phyloP scores from a whole-genome alignment of 2,329 filamentous ascomycete species.

The Sclerotinia trifoliorum region DNA sequence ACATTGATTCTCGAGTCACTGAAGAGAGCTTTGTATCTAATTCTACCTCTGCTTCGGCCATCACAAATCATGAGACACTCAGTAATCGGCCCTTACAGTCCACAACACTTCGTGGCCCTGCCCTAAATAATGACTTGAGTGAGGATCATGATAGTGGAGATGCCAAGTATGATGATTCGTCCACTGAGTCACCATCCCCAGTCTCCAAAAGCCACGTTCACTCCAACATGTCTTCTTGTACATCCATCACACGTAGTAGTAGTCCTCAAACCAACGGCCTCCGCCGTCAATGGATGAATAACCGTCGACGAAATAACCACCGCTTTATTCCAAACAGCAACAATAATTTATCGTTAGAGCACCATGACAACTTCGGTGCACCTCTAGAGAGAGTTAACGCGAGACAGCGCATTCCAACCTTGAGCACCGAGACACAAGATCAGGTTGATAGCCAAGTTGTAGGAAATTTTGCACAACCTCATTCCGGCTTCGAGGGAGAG shows the following conservation, averaged over 20 bases:
- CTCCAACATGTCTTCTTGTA: background rate
- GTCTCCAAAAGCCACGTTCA: background rate
- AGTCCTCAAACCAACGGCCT: no score
- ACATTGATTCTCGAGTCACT: background rate
- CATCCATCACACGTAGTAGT: rapidly evolving
- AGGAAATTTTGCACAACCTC: background rate
- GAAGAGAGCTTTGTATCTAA: background rate
- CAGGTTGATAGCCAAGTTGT: background rate
- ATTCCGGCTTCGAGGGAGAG: no score
- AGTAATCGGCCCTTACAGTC: background rate
- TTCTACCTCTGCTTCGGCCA: background rate
- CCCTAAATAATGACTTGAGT: no score
- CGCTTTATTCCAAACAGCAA: background rate
- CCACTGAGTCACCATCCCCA: background rate
- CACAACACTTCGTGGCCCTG: background rate
- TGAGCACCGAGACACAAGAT: background rate
- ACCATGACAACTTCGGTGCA: background rate
- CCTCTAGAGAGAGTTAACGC: background rate
- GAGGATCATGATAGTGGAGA: background rate
- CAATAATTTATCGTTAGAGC: background rate
- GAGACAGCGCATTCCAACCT: background rate
- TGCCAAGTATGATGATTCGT: background rate
- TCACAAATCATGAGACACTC: background rate
- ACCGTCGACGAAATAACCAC: background rate
- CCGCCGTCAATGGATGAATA: background rate